Conservation (phyloP, 176 grass and related monocot species). For the Cymbopogon citratus region DNA sequence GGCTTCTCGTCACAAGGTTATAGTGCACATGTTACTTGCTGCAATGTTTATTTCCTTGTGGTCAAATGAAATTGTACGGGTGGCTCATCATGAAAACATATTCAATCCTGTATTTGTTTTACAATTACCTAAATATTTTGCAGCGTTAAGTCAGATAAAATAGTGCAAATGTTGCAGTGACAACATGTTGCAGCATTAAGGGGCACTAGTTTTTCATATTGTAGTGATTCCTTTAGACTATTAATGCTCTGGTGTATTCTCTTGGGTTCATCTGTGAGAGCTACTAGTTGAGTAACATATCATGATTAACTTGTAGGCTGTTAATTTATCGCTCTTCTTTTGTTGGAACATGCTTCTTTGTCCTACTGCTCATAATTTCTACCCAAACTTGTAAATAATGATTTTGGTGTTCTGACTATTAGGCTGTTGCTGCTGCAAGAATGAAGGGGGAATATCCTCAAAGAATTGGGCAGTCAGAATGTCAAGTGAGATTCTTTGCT, state of each 20-base stretch:
- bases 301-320: background rate
- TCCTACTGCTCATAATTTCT: conserved; percentile 16
- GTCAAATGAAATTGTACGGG: background rate
- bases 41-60: background rate
- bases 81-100: background rate
- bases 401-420: conserved; percentile 28
- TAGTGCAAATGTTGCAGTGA: background rate
- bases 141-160: background rate
- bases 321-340: background rate
- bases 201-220: background rate
- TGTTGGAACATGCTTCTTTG: conserved; percentile 3
- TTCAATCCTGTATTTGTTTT: background rate
- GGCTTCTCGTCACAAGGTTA: background rate
- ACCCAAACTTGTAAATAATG: conserved; percentile 13
- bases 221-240: background rate
- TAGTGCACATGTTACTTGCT: background rate
- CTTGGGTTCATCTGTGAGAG: background rate
- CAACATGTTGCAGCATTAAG: background rate
- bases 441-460: conserved; percentile 87
- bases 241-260: background rate
- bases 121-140: background rate
- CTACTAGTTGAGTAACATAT: background rate
- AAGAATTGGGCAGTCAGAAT: conserved; percentile 78
- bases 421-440: conserved; percentile 83
- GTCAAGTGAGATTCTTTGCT: conserved; percentile 50